Evolutionary conservation across 1,139 yeast genomes (phyloP).

Genomic region (Kurtzmaniella quercitrusa): DNA sequence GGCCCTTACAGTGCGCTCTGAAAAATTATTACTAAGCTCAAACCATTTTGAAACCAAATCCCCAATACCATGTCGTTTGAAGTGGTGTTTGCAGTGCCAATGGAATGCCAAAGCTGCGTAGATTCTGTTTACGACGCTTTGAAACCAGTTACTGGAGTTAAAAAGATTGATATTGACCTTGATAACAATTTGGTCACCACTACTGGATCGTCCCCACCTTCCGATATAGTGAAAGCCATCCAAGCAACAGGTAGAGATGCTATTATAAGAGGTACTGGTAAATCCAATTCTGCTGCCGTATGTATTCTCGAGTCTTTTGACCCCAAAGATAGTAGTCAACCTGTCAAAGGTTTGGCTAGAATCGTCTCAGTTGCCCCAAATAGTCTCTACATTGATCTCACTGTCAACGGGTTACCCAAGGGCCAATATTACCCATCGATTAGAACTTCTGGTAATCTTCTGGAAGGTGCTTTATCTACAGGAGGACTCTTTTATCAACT

Average conservation of each 20-base stretch:
- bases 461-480: conserved; percentile 67
- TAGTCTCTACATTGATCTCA: conserved; percentile 65
- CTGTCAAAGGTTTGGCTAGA: conserved; percentile 85
- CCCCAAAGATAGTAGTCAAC: conserved; percentile 41
- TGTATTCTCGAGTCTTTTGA: conserved; percentile 78
- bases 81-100: conserved; percentile 74
- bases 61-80: conserved; percentile 24
- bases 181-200: conserved; percentile 57
- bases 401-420: conserved; percentile 63
- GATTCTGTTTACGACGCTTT: conserved; percentile 54
- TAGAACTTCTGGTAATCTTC: conserved; percentile 69
- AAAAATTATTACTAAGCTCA: background rate
- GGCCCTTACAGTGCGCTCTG: background rate
- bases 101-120: conserved; percentile 71
- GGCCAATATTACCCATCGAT: conserved; percentile 71
- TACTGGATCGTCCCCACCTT: conserved; percentile 65
- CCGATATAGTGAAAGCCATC: conserved; percentile 59
- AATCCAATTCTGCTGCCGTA: conserved; percentile 86
- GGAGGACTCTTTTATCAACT: conserved; percentile 51
- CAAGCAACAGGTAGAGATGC: conserved; percentile 81
- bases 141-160: conserved; percentile 42
- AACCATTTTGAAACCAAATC: background rate
- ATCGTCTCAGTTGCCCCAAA: conserved; percentile 63
- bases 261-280: conserved; percentile 87
- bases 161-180: conserved; percentile 50